Percentiles rank a stretch among this genome's conserved stretches.
Evolutionary conservation across 2,329 filamentous ascomycete species (phyloP).

Genomic region (Fusarium continuum): DNA sequence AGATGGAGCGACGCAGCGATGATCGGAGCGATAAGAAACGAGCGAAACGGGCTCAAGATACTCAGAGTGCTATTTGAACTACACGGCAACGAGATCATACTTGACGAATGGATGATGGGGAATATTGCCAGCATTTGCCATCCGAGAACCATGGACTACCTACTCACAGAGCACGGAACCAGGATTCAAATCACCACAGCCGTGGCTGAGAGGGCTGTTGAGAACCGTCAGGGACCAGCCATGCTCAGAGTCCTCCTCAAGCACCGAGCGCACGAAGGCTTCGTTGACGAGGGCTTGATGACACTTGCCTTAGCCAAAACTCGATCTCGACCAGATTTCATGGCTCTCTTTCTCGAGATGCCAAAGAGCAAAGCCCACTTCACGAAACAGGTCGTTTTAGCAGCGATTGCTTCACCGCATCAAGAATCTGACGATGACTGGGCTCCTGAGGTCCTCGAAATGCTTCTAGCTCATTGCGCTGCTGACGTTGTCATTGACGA

Average conservation of each 20-base stretch:
- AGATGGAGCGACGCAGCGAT: slow-evolving; percentile 23
- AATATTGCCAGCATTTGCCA: slow-evolving; percentile 20
- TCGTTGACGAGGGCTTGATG: slow-evolving; percentile 18
- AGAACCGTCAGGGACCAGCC: slow-evolving; percentile 22
- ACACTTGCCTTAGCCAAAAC: slow-evolving; percentile 18
- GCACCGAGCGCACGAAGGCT: slow-evolving; percentile 14
- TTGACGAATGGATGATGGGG: slow-evolving; percentile 27
- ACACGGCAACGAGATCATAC: slow-evolving; percentile 2
- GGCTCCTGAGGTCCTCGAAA: slow-evolving; percentile 26
- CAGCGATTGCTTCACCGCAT: slow-evolving; percentile 14
- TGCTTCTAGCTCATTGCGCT: slow-evolving; percentile 21
- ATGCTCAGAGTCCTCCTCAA: slow-evolving; percentile 28
- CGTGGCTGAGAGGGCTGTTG: slow-evolving; percentile 18
- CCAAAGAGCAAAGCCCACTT: slow-evolving; percentile 11
- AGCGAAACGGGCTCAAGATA: slow-evolving; percentile 11
- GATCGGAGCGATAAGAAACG: slow-evolving; percentile 20
- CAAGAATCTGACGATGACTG: slow-evolving; percentile 20
- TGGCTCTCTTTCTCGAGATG: slow-evolving; percentile 23
- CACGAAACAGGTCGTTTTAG: slow-evolving; percentile 21
- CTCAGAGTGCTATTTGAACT: slow-evolving; percentile 10
- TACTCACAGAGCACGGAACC: slow-evolving; percentile 11
- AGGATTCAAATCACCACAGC: slow-evolving; percentile 13
- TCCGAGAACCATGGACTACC: slow-evolving; percentile 19
- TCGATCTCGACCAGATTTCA: slow-evolving; percentile 20
- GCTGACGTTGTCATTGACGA: slow-evolving; percentile 26